Evolutionary conservation across 768 basidiomycete genomes (phyloP).

Genomic region (Fomitopsis pulvina): DNA sequence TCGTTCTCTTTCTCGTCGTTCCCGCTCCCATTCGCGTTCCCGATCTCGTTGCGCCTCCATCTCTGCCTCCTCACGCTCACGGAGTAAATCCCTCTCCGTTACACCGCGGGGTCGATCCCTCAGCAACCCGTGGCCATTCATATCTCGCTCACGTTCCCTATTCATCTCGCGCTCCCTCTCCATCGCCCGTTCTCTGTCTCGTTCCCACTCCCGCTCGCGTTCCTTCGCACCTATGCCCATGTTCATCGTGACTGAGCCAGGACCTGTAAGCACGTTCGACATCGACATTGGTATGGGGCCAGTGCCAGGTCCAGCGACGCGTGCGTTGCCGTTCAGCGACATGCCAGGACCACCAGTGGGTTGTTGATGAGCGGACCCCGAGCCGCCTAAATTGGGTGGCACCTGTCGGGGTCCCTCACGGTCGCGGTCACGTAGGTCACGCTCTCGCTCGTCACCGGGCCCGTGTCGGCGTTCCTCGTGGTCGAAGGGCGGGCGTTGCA

Average conservation of each 20-base stretch:
- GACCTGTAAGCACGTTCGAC: slow-evolving; percentile 11
- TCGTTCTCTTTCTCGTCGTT: slow-evolving; percentile 9
- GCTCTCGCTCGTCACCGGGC: slow-evolving; percentile 13
- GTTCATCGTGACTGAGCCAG: slow-evolving; percentile 3
- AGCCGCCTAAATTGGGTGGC: slow-evolving; percentile 3
- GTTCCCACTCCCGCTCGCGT: slow-evolving; percentile 17
- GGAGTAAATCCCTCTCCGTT: no score
- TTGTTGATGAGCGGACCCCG: slow-evolving; percentile 10
- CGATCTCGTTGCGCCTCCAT: slow-evolving; percentile 4
- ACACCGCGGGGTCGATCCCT: no score
- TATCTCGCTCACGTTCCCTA: slow-evolving; percentile 12
- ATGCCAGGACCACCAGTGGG: slow-evolving; percentile 6
- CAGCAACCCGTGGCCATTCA: slow-evolving; percentile 6
- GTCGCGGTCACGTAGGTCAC: slow-evolving; percentile 3
- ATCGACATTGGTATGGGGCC: background rate
- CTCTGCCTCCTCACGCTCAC: slow-evolving; percentile 14
- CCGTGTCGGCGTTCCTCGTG: slow-evolving; percentile 13
- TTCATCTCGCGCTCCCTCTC: slow-evolving; percentile 15
- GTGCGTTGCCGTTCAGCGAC: slow-evolving; percentile 1
- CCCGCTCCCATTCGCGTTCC: background rate
- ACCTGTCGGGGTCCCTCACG: background rate
- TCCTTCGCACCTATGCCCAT: slow-evolving; percentile 11
- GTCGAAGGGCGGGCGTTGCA: slow-evolving; percentile 21
- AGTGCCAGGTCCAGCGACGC: background rate
- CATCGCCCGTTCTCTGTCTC: slow-evolving; percentile 17